These are phyloP conservation scores for Phaeotremella fagi DNA, from an alignment of 768 basidiomycete genomes.

Conservation along the genomic window DNA sequence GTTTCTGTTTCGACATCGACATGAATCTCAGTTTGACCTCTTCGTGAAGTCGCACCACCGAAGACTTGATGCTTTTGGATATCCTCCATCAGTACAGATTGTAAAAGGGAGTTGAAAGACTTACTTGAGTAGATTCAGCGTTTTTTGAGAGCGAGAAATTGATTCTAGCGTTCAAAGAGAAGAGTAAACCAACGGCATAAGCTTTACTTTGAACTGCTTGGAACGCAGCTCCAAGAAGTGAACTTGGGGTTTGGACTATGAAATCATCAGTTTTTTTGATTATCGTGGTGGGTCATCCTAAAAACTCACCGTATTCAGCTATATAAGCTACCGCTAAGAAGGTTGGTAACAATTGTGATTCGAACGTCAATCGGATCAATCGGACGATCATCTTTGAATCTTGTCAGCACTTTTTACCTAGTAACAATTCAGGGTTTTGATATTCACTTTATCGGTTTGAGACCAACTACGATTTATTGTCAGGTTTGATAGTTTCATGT, in stretches of 20 bases:
- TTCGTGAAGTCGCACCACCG: not conserved
- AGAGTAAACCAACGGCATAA: not conserved
- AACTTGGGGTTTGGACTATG: conserved; percentile 18
- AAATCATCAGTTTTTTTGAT: not conserved
- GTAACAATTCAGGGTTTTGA: too few species aligned
- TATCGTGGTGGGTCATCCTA: not conserved
- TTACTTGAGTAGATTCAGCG: too few species aligned
- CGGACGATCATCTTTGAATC: conserved; percentile 5
- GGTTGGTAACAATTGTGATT: conserved; percentile 20
- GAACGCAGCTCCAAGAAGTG: conserved; percentile 21
- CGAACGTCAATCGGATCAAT: conserved; percentile 16
- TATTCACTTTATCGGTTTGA: conserved; percentile 8
- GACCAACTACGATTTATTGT: too few species aligned
- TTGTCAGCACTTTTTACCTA: not conserved
- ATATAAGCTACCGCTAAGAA: conserved; percentile 16
- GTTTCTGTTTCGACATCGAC: conserved; percentile 12
- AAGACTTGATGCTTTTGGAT: not conserved
- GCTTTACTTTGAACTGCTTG: conserved; percentile 24
- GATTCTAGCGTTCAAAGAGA: conserved; percentile 17
- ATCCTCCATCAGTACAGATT: too few species aligned
- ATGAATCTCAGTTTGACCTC: not conserved
- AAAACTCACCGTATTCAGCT: conserved; percentile 16
- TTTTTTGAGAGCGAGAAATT: too few species aligned
- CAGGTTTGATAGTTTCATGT: too few species aligned
- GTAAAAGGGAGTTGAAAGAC: too few species aligned